phyloP scores from a whole-genome alignment of 2,329 filamentous ascomycete genomes.

The Curvularia verruculosa region DNA sequence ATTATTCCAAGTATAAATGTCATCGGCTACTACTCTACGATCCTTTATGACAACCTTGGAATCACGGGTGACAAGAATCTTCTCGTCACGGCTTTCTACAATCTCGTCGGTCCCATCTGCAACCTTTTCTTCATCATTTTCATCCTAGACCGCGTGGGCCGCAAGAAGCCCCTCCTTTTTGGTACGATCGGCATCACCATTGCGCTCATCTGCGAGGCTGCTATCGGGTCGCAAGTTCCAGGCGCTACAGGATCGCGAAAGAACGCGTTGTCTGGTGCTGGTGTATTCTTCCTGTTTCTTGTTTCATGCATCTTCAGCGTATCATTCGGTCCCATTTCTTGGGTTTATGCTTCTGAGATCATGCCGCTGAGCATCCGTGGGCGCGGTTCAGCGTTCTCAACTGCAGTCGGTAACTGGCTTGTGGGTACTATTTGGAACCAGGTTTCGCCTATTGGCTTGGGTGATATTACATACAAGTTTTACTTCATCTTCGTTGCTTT shows the following conservation, averaged over 20 bases:
- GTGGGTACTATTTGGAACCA: slow-evolving; percentile 66
- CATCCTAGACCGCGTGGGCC: slow-evolving; percentile 59
- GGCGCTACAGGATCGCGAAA: slow-evolving; percentile 38
- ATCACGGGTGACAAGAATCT: slow-evolving; percentile 61
- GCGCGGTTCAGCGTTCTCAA: slow-evolving; percentile 63
- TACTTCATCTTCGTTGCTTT: slow-evolving; percentile 65
- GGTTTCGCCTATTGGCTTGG: slow-evolving; percentile 60
- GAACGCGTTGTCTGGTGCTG: slow-evolving; percentile 61
- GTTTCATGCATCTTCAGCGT: slow-evolving; percentile 47
- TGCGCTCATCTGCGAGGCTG: slow-evolving; percentile 65
- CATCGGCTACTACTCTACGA: slow-evolving; percentile 67
- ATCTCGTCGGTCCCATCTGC: slow-evolving; percentile 62
- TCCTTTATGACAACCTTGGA: slow-evolving; percentile 64
- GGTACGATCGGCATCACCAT: slow-evolving; percentile 62
- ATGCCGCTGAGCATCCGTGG: slow-evolving; percentile 68
- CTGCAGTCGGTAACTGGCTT: slow-evolving; percentile 64
- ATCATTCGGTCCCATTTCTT: slow-evolving; percentile 52
- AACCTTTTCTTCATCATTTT: slow-evolving; percentile 67
- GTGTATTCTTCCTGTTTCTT: slow-evolving; percentile 70
- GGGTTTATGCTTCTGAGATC: slow-evolving; percentile 71
- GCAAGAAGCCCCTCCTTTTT: slow-evolving; percentile 60
- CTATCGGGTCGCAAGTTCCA: slow-evolving; percentile 53
- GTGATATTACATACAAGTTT: slow-evolving; percentile 59
- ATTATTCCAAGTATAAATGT: slow-evolving; percentile 54
- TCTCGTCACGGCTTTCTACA: slow-evolving; percentile 66